Conservation (phyloP, 306 rosid species). For the Vigna hirtella region DNA sequence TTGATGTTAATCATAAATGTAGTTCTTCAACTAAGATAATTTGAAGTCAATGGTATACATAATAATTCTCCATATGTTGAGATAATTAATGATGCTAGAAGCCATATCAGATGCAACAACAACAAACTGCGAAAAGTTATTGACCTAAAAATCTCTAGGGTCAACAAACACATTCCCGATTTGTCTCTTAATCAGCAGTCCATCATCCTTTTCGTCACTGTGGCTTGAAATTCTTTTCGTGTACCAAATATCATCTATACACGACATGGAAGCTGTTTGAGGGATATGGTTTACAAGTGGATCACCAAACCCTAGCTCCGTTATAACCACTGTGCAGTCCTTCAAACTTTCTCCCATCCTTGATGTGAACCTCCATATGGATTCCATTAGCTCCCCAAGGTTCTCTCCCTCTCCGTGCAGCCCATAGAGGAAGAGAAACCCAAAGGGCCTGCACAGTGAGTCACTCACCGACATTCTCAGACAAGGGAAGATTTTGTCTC, state of each 20-base stretch:
- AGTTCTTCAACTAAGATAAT: not conserved
- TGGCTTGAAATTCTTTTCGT: constrained; percentile 50
- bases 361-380: constrained; percentile 66
- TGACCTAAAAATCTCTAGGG: constrained; percentile 74
- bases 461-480: constrained; percentile 51
- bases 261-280: constrained; percentile 55
- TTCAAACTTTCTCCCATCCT: constrained; percentile 56
- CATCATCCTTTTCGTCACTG: constrained; percentile 46
- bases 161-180: constrained; percentile 71
- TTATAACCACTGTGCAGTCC: constrained; percentile 40
- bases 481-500: constrained; percentile 65
- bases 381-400: constrained; percentile 64
- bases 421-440: constrained; percentile 67
- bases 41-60: constrained; percentile 6
- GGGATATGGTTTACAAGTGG: constrained; percentile 66
- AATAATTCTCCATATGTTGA: constrained; percentile 13
- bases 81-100: constrained; percentile 22
- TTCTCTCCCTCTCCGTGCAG: constrained; percentile 76
- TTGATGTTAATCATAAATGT: constrained; percentile 12
- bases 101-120: not conserved
- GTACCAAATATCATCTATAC: constrained; percentile 73
- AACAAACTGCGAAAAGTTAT: not conserved
- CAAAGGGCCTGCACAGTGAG: constrained; percentile 38
- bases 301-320: constrained; percentile 58
- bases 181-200: constrained; percentile 51